Evolutionary conservation across 2,329 filamentous ascomycete species (phyloP).

Genomic region (Neofusicoccum parvum): DNA sequence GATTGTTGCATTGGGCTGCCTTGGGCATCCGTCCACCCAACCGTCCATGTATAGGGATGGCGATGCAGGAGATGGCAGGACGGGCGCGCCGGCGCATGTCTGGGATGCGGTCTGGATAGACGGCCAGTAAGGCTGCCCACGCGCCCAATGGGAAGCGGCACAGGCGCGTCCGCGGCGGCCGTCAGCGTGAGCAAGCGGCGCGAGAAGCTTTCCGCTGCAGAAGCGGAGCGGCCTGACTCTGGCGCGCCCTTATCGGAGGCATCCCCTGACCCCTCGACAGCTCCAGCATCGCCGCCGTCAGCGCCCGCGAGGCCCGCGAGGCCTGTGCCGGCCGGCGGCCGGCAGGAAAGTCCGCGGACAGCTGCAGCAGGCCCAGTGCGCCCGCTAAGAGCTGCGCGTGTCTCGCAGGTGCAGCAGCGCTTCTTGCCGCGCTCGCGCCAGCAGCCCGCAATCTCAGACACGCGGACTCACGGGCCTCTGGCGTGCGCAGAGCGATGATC

Average conservation of each 20-base stretch:
- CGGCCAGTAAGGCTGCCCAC: not conserved
- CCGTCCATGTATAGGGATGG: not conserved
- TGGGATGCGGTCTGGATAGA: conserved; percentile 11
- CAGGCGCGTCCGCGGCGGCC: conserved; percentile 2
- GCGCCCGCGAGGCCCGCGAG: not conserved
- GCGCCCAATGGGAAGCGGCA: not conserved
- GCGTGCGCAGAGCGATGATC: not conserved
- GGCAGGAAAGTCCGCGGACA: not conserved
- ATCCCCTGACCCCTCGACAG: not conserved
- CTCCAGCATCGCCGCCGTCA: not conserved
- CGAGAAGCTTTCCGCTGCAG: not conserved
- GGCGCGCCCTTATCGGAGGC: not conserved
- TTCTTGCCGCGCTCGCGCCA: not conserved
- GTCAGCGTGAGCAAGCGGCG: not conserved
- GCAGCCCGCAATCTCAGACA: conserved; percentile 14
- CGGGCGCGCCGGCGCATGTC: not conserved
- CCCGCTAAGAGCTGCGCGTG: not conserved
- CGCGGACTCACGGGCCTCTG: conserved; percentile 12
- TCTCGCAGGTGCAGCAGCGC: conserved; percentile 1
- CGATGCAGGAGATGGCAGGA: not conserved
- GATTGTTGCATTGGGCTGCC: not conserved
- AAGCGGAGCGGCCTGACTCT: conserved; percentile 1
- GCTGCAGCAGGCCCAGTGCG: not conserved
- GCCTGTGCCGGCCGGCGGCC: not conserved
- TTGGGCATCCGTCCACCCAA: not conserved